Conservation (phyloP, 192 early-diverging fungal genomes). For the Backusella liffmaniae region DNA sequence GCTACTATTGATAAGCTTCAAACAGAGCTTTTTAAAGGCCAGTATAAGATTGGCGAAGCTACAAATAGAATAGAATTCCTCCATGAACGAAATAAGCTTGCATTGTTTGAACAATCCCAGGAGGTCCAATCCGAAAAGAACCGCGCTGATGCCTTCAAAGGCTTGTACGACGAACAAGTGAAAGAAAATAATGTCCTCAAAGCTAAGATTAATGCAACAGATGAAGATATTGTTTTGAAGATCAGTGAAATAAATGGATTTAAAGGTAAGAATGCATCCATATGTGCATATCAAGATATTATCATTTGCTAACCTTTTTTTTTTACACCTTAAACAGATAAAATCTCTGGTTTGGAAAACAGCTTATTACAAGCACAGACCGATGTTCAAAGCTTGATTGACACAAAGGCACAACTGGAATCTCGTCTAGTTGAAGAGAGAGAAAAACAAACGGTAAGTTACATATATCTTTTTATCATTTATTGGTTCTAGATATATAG, state of each 20-base stretch:
- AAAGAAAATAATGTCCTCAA: not conserved
- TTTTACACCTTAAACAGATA: not conserved
- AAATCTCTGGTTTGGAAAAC: not conserved
- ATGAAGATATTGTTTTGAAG: not conserved
- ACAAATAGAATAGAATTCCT: not conserved
- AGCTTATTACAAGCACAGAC: not conserved
- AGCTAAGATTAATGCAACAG: not conserved
- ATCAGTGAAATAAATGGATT: not conserved
- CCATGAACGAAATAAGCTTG: not conserved
- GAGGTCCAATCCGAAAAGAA: not conserved
- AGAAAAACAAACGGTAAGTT: not conserved
- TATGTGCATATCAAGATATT: not conserved
- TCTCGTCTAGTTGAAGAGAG: not conserved
- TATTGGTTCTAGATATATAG: not conserved
- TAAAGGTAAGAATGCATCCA: not conserved
- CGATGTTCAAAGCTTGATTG: not conserved
- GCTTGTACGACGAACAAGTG: not conserved
- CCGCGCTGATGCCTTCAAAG: not conserved
- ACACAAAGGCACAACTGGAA: not conserved
- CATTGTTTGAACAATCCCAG: not conserved
- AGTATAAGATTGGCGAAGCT: not conserved
- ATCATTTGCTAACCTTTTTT: not conserved
- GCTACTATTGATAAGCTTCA: not conserved
- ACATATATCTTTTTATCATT: not conserved
- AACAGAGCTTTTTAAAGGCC: not conserved